Evolutionary conservation across 768 basidiomycete genomes (phyloP).

Genomic region (Austroboletus festivus): DNA sequence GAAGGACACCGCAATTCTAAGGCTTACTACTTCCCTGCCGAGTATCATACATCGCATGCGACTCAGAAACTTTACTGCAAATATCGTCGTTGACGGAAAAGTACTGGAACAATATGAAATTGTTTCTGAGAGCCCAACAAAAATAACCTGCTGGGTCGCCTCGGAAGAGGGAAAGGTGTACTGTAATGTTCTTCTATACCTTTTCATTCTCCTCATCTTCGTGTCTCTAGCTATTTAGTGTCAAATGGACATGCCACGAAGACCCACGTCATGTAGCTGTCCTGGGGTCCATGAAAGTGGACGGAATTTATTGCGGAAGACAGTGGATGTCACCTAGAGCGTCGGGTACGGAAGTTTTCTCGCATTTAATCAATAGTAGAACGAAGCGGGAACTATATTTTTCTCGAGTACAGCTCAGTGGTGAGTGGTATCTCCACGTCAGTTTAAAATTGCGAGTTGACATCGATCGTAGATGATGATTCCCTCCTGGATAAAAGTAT

Average conservation of each 20-base stretch:
- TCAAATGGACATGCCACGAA: constrained; percentile 14
- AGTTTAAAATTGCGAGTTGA: not conserved
- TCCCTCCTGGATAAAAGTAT: constrained; percentile 6
- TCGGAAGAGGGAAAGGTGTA: constrained; percentile 22
- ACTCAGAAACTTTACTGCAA: constrained; percentile 13
- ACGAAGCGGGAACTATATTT: constrained; percentile 11
- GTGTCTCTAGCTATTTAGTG: constrained; percentile 6
- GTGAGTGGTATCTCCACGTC: constrained; percentile 1
- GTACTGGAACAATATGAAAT: constrained; percentile 14
- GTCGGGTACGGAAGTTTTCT: not conserved
- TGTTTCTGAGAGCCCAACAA: constrained; percentile 3
- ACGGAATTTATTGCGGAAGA: no score
- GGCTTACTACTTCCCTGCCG: no score
- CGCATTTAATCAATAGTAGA: not conserved
- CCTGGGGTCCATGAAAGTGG: no score
- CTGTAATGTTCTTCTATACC: no score
- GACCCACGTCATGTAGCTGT: no score
- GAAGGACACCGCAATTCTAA: no score
- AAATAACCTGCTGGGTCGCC: constrained; percentile 19
- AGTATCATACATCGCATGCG: constrained; percentile 6
- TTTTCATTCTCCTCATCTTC: not conserved
- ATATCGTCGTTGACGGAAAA: constrained; percentile 10
- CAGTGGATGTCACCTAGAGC: no score
- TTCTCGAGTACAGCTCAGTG: constrained; percentile 15
- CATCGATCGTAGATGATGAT: constrained; percentile 18